Conservation (phyloP, 345 rosid species). For the Pseudoturritis turrita region DNA sequence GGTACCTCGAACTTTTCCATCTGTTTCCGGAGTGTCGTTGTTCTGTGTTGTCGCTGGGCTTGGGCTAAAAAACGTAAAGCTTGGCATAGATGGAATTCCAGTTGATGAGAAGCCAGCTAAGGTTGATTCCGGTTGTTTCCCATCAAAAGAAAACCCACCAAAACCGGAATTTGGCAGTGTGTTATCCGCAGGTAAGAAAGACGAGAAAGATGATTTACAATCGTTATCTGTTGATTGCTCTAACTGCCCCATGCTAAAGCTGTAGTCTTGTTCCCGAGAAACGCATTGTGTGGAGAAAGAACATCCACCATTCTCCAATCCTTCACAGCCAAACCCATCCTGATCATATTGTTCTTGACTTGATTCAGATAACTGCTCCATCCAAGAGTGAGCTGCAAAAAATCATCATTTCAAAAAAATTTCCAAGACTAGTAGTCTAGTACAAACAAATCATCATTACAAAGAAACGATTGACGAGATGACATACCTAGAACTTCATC, state of each 20-base stretch:
- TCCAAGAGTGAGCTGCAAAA: constrained; percentile 69
- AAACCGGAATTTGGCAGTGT: constrained; percentile 8
- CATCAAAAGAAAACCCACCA: constrained; percentile 58
- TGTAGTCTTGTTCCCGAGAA: constrained; percentile 48
- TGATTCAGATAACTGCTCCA: constrained; percentile 41
- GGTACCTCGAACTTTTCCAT: constrained; percentile 41
- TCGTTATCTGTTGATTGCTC: constrained; percentile 35
- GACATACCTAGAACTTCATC: constrained; percentile 58
- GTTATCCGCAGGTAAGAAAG: constrained; percentile 36
- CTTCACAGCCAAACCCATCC: constrained; percentile 30
- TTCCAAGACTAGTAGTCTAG: not conserved
- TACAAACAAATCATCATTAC: not conserved
- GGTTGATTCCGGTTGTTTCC: constrained; percentile 35
- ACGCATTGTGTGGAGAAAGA: constrained; percentile 40
- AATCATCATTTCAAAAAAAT: not conserved
- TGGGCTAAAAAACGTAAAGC: constrained; percentile 62
- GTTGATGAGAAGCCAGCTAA: constrained; percentile 29
- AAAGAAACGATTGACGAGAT: not conserved
- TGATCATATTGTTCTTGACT: constrained; percentile 33
- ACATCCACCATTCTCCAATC: constrained; percentile 37
- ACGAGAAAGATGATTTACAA: constrained; percentile 56
- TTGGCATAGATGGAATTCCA: constrained; percentile 58
- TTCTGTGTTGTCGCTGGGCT: constrained; percentile 21
- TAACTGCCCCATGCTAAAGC: constrained; percentile 43
- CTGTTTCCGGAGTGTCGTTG: constrained; percentile 22